Evolutionary conservation across 768 basidiomycete species (phyloP), one percentile per base, ranked within the genome.

Genomic region (Boletus speciosus): DNA sequence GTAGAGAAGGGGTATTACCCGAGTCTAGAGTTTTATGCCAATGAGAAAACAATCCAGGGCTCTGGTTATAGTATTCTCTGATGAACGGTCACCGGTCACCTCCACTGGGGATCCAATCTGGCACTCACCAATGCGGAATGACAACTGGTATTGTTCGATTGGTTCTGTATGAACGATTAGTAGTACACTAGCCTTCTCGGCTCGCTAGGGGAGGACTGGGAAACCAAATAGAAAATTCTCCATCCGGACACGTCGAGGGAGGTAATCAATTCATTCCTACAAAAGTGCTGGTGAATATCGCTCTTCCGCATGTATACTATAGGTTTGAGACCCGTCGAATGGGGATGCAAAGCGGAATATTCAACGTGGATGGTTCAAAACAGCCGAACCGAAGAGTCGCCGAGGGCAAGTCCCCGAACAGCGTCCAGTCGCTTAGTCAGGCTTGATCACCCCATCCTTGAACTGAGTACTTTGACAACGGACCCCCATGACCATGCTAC

Each of bases 401-500:
- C 25, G 25, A 25, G 25, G 25, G 4, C 29, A 29, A 29, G 27
- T 27, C 27, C 29, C 19, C 11, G 38, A n/a, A 12, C 19, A 2
- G n/a, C 19, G 31, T 21, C 19, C 4, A 25, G 4, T 23, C 23
- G 46, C 34, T 47, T 47, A 47, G 46, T 47, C 46, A 47, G 21
- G 14, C 21, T 15, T 27, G 16, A 44, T 44, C 29, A 44, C 6
- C 14, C 15, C 16, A 25, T 9, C 4, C 25, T 16, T 44, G 27
- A 19, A 19, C 19, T 19, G 19, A 29, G 23, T 25, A 29, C 27
- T 43, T 27, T 27, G 15, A 29, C 7, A 27, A 16, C 25, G 29
- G 16, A 46, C 32, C 8, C 21, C 39, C 34, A 48, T 37, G 34
- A 43, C 29, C 16, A 63, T 65, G 61, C 31, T 60, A 14, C 64